phyloP scores from a whole-genome alignment of 805 yeast species.

The Cyberlindnera meyerae region DNA sequence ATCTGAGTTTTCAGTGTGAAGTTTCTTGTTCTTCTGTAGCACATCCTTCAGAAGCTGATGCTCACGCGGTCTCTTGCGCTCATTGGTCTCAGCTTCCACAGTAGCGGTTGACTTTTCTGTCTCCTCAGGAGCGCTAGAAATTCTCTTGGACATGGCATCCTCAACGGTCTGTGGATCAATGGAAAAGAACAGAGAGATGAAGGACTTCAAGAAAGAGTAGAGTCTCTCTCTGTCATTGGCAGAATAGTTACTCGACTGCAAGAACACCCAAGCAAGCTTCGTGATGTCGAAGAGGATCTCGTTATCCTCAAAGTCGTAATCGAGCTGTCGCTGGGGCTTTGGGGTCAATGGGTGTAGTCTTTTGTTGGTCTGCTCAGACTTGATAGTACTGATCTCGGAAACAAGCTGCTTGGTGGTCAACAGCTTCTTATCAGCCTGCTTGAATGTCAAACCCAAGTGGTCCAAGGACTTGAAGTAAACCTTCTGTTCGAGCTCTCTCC shows the following conservation, averaged over 20 bases:
- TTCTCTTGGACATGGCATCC: conserved; percentile 30
- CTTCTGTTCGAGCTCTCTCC: conserved; percentile 98
- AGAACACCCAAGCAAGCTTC: conserved; percentile 58
- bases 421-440: conserved; percentile 91
- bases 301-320: conserved; percentile 58
- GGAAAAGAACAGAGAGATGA: conserved; percentile 68
- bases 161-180: conserved; percentile 47
- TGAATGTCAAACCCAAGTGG: conserved; percentile 92
- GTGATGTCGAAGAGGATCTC: conserved; percentile 71
- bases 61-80: conserved; percentile 39
- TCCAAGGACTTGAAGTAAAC: conserved; percentile 91
- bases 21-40: conserved; percentile 45
- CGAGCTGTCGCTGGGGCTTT: conserved; percentile 70
- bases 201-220: conserved; percentile 63
- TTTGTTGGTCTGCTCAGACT: conserved; percentile 86
- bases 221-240: conserved; percentile 75
- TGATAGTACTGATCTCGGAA: conserved; percentile 87
- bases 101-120: conserved; percentile 3
- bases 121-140: conserved; percentile 16
- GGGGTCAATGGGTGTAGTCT: conserved; percentile 83
- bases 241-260: conserved; percentile 71
- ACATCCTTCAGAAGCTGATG: conserved; percentile 57
- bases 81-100: conserved; percentile 6
- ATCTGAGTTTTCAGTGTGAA: conserved; percentile 25
- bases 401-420: conserved; percentile 85